Conservation (phyloP, 2,329 filamentous ascomycete species). For the Kalaharituber pfeilii region DNA sequence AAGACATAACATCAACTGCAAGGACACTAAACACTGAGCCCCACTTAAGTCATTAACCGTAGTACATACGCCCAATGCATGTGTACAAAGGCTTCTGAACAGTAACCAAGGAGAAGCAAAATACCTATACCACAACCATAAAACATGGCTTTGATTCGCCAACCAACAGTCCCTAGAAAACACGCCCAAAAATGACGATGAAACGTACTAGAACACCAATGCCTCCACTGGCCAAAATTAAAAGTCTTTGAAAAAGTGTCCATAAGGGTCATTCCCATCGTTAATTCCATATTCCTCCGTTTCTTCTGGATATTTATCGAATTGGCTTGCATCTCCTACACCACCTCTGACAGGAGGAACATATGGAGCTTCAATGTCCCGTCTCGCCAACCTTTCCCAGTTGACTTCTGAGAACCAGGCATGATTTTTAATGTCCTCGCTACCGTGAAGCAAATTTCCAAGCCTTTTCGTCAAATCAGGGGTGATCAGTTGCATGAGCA, state of each 20-base stretch:
- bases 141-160: too few species aligned
- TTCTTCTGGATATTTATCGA: constrained; percentile 95
- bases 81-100: neutral
- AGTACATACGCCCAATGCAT: neutral
- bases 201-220: too few species aligned
- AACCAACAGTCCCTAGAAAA: too few species aligned
- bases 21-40: too few species aligned
- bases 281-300: constrained; percentile 65
- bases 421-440: constrained; percentile 85
- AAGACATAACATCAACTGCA: too few species aligned
- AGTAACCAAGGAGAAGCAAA: too few species aligned
- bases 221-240: too few species aligned
- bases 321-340: constrained; percentile 87
- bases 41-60: too few species aligned
- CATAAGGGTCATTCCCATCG: constrained; percentile 32
- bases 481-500: constrained; percentile 85
- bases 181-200: too few species aligned
- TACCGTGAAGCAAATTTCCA: constrained; percentile 81
- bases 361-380: constrained; percentile 96
- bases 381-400: constrained; percentile 83
- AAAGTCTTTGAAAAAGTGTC: constrained; percentile 60
- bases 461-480: constrained; percentile 85
- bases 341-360: constrained; percentile 90
- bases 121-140: too few species aligned
- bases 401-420: constrained; percentile 96